phyloP scores from a whole-genome alignment of 2,329 filamentous ascomycete species.

The Ascosphaera acerosa region DNA sequence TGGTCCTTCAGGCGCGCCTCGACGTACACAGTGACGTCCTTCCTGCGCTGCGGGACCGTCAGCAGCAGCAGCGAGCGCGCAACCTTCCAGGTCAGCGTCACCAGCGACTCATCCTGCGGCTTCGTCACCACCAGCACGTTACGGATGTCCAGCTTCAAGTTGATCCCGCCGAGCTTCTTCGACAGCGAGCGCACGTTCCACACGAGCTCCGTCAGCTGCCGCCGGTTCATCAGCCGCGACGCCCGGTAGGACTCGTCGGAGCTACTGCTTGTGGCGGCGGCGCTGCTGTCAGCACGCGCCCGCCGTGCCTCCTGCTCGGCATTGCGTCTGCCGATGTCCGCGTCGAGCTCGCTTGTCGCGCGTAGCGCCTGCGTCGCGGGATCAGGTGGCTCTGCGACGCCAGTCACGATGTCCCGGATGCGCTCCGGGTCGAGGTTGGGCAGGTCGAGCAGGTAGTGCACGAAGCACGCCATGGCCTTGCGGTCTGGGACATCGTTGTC shows the following conservation, averaged over 20 bases:
- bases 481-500: conserved; percentile 10
- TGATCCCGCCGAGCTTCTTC: conserved; percentile 59
- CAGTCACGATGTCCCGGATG: conserved; percentile 5
- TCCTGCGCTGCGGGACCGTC: conserved; percentile 37
- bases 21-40: conserved; percentile 52
- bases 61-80: conserved; percentile 55
- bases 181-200: conserved; percentile 83
- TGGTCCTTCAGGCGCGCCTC: conserved; percentile 50
- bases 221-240: conserved; percentile 71
- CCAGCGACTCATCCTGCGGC: conserved; percentile 59
- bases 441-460: conserved; percentile 31
- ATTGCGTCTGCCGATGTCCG: not conserved
- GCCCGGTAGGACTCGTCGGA: conserved; percentile 19
- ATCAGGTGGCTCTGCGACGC: conserved; percentile 9
- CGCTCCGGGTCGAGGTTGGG: conserved; percentile 6
- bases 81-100: conserved; percentile 51
- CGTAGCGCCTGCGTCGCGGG: conserved; percentile 3
- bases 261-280: conserved; percentile 5
- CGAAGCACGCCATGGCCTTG: conserved; percentile 31
- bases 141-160: conserved; percentile 55
- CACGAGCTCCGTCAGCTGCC: conserved; percentile 87
- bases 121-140: conserved; percentile 79
- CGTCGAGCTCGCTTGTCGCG: conserved; percentile 1
- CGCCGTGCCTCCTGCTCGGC: not conserved
- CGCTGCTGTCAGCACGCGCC: not conserved